Percentiles rank a stretch among this genome's conserved stretches.
These are phyloP conservation scores for Cyberlindnera samutprakarnensis DNA, from an alignment of 805 yeast species.

Conservation along the genomic window DNA sequence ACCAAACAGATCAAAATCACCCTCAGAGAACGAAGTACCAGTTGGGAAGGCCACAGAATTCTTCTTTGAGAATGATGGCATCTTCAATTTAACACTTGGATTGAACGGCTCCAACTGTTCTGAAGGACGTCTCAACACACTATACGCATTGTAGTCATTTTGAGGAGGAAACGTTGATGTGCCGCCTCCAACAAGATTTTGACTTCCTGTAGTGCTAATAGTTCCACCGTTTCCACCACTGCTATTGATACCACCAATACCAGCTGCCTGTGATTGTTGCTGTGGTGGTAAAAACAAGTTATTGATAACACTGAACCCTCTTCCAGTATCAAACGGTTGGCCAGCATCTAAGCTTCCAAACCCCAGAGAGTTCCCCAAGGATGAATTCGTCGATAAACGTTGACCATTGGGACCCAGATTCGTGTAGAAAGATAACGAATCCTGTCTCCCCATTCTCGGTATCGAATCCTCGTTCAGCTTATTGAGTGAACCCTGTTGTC, in stretches of 20 bases:
- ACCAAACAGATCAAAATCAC: conserved; percentile 19
- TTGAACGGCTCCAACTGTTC: conserved; percentile 44
- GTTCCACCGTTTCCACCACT: not conserved
- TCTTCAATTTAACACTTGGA: conserved; percentile 26
- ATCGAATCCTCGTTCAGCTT: conserved; percentile 11
- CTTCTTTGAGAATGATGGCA: conserved; percentile 19
- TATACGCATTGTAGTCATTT: conserved; percentile 21
- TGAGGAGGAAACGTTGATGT: not conserved
- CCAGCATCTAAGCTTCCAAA: conserved; percentile 4
- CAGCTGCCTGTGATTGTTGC: conserved; percentile 1
- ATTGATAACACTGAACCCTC: conserved; percentile 21
- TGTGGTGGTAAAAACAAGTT: conserved; percentile 19
- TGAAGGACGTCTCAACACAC: conserved; percentile 33
- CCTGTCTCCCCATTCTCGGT: conserved; percentile 19
- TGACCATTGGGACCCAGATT: conserved; percentile 16
- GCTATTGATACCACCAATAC: no score
- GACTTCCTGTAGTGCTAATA: no score
- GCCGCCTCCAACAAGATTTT: no score
- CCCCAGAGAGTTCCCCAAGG: conserved; percentile 16
- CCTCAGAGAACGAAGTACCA: conserved; percentile 11
- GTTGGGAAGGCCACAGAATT: conserved; percentile 5
- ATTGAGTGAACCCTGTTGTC: not conserved
- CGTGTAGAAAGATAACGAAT: conserved; percentile 21
- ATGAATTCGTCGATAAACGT: conserved; percentile 23
- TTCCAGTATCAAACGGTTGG: conserved; percentile 16